Conservation (phyloP, 108 stramenopile genomes). For the Conticribra guillardii region DNA sequence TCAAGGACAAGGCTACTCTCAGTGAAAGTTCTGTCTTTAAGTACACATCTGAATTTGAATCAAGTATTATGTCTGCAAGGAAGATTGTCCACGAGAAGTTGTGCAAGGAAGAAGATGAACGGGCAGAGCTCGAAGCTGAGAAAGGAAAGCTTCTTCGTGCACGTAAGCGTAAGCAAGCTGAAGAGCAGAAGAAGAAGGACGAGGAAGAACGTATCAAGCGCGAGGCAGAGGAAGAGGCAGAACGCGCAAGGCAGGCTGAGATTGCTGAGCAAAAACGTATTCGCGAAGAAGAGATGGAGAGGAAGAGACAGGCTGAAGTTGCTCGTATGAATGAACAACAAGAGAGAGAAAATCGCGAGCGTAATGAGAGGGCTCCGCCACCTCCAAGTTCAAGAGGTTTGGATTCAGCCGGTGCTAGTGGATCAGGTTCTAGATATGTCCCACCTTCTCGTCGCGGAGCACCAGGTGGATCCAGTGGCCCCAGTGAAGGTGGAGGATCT, state of each 20-base stretch:
- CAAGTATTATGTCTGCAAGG: constrained; percentile 72
- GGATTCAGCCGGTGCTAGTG: constrained; percentile 34
- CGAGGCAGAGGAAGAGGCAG: constrained; percentile 38
- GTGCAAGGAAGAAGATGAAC: constrained; percentile 71
- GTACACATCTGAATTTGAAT: constrained; percentile 68
- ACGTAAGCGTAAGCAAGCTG: constrained; percentile 62
- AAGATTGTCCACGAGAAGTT: constrained; percentile 52
- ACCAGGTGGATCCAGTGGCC: neutral
- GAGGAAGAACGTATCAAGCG: constrained; percentile 56
- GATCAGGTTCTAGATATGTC: constrained; percentile 58
- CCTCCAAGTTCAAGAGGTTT: constrained; percentile 36
- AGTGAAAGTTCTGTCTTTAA: constrained; percentile 62
- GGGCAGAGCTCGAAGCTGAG: constrained; percentile 77
- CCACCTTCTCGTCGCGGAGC: constrained; percentile 69
- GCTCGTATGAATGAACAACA: constrained; percentile 74
- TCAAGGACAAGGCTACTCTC: constrained; percentile 65
- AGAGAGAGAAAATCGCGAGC: constrained; percentile 43
- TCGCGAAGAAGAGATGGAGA: constrained; percentile 53
- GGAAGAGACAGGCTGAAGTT: constrained; percentile 49
- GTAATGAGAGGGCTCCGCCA: constrained; percentile 27
- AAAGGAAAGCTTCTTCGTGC: constrained; percentile 74
- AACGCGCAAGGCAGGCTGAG: constrained; percentile 13
- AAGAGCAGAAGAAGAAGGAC: constrained; percentile 44
- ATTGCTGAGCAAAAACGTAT: constrained; percentile 49
- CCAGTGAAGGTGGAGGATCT: constrained; percentile 35